Evolutionary conservation across 108 stramenopile genomes (phyloP).

Genomic region (Conticribra guillardii): DNA sequence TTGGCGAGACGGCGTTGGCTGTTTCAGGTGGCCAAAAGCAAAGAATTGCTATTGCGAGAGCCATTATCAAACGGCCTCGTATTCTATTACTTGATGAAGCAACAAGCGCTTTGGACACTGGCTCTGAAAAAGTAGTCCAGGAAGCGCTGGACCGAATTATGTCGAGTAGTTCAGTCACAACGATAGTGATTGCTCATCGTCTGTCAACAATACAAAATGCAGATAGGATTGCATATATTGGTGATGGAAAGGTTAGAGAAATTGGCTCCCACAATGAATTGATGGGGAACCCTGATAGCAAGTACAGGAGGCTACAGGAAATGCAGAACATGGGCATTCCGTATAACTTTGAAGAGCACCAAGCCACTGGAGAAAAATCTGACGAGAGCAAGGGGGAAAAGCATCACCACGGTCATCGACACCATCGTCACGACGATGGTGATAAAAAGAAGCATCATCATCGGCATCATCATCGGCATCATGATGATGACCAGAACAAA

Average conservation of each 20-base stretch:
- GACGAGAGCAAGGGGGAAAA: not conserved
- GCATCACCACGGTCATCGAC: not conserved
- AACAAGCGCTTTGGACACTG: conserved; percentile 46
- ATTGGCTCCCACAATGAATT: conserved; percentile 62
- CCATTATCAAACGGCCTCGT: not conserved
- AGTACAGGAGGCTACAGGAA: conserved; percentile 3
- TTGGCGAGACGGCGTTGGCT: conserved; percentile 61
- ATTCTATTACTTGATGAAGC: conserved; percentile 60
- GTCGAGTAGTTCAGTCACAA: conserved; percentile 32
- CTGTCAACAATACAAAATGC: conserved; percentile 66
- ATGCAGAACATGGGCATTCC: conserved; percentile 22
- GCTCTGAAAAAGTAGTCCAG: conserved; percentile 42
- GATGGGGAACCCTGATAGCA: not conserved
- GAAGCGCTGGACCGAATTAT: conserved; percentile 31
- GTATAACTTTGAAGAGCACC: not conserved
- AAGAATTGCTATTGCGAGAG: conserved; percentile 77
- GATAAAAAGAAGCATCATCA: not conserved
- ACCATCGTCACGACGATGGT: not conserved
- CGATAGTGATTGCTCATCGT: conserved; percentile 77
- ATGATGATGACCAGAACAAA: not conserved
- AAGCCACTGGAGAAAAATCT: not conserved
- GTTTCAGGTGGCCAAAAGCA: conserved; percentile 83
- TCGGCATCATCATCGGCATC: not conserved
- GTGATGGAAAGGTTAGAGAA: conserved; percentile 59
- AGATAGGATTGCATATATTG: conserved; percentile 62